phyloP scores from a whole-genome alignment of 371 early-diverging fungal species.

The Dinochytrium kinnereticum region DNA sequence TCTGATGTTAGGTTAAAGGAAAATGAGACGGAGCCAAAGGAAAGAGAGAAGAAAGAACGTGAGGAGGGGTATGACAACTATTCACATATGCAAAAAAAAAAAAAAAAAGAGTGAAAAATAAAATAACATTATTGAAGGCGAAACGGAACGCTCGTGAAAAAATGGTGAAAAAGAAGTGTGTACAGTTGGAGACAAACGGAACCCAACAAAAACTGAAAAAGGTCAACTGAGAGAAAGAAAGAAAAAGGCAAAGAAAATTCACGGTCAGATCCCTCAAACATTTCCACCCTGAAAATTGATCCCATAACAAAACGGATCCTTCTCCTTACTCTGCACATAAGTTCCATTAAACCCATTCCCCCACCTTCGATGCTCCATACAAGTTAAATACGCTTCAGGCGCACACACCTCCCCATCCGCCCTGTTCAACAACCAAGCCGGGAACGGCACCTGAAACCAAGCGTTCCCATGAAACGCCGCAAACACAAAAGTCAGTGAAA shows the following conservation, averaged over 20 bases:
- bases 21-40: no score
- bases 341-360: constrained; percentile 11
- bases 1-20: no score
- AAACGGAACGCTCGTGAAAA: no score
- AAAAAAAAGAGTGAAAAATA: no score
- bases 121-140: no score
- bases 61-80: no score
- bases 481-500: constrained; percentile 15
- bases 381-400: constrained; percentile 22
- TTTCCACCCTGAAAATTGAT: constrained; percentile 8
- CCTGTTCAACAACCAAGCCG: constrained; percentile 14
- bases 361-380: constrained; percentile 18
- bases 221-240: background rate
- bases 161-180: no score
- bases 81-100: no score
- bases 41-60: no score
- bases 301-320: constrained; percentile 7
- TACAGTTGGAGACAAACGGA: no score
- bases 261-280: background rate
- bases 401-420: constrained; percentile 29
- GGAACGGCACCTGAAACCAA: constrained; percentile 22
- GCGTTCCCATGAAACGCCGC: background rate
- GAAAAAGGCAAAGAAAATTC: background rate
- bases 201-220: background rate
- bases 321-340: constrained; percentile 6